Conservation (phyloP, 2,329 filamentous ascomycete species). For the Diaporthe sp. region DNA sequence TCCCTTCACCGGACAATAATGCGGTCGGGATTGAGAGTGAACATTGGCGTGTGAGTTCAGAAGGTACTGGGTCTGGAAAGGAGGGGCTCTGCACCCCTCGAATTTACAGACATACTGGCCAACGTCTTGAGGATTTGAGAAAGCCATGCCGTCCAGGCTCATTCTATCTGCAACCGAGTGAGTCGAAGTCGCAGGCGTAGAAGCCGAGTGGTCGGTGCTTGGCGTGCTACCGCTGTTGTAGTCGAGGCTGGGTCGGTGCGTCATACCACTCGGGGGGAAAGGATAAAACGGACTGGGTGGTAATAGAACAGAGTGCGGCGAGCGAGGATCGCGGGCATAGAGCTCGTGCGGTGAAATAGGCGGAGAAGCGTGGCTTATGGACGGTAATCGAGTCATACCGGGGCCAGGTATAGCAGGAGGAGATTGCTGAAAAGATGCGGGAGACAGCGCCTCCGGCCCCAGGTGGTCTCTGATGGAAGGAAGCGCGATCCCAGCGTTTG, state of each 20-base stretch:
- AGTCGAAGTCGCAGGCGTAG: conserved; percentile 58
- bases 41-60: conserved; percentile 85
- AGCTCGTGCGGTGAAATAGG: conserved; percentile 65
- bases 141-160: conserved; percentile 65
- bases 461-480: conserved; percentile 57
- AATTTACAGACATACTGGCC: conserved; percentile 71
- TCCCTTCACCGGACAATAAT: conserved; percentile 74
- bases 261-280: conserved; percentile 47
- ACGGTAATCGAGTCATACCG: conserved; percentile 51
- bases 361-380: conserved; percentile 58
- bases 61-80: conserved; percentile 84
- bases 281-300: conserved; percentile 56
- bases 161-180: conserved; percentile 63
- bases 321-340: conserved; percentile 61
- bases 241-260: conserved; percentile 56
- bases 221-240: conserved; percentile 61
- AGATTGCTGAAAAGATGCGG: conserved; percentile 48
- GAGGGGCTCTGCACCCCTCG: conserved; percentile 76
- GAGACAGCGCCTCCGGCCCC: conserved; percentile 42
- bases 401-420: conserved; percentile 51
- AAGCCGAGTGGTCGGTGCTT: conserved; percentile 59
- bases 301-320: conserved; percentile 60
- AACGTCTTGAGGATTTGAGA: conserved; percentile 59
- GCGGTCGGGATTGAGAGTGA: conserved; percentile 74
- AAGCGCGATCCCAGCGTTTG: conserved; percentile 52